Conservation (phyloP, 2,329 filamentous ascomycete genomes). For the Zasmidium cellare region DNA sequence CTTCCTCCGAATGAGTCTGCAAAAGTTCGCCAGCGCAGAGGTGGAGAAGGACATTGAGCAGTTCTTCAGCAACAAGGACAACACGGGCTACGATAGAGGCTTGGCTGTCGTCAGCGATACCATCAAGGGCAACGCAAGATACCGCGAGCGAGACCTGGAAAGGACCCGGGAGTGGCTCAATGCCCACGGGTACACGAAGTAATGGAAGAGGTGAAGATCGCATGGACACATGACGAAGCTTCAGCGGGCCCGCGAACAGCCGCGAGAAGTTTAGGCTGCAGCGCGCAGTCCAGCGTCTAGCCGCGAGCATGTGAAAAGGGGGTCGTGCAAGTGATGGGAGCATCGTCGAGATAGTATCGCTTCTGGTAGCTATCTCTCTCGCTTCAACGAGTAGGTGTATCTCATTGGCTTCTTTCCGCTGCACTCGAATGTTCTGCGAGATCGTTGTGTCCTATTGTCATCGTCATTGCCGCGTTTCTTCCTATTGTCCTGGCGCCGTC, state of each 20-base stretch:
- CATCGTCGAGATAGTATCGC: neutral
- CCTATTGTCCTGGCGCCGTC: neutral
- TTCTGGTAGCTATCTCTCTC: neutral
- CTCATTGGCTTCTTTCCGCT: neutral
- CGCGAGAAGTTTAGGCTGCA: neutral
- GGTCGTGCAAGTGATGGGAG: neutral
- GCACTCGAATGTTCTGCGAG: neutral
- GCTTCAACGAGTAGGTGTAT: neutral
- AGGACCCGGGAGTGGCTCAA: constrained; percentile 77
- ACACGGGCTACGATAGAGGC: constrained; percentile 80
- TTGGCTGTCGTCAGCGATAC: constrained; percentile 83
- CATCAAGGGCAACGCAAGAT: constrained; percentile 78
- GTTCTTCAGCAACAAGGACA: constrained; percentile 89
- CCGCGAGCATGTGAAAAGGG: neutral
- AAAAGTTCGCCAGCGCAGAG: constrained; percentile 72
- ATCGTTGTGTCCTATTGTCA: neutral
- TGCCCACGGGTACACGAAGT: constrained; percentile 56
- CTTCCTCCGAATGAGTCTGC: constrained; percentile 76
- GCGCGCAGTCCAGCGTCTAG: neutral
- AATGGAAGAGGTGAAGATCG: neutral
- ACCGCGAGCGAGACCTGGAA: constrained; percentile 73
- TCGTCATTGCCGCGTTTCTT: neutral
- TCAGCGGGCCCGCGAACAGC: neutral
- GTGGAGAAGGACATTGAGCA: constrained; percentile 72
- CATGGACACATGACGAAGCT: neutral